Percentiles rank a stretch among this genome's conserved stretches.
phyloP scores from a whole-genome alignment of 2,329 filamentous ascomycete species.

The Leptographium lundbergii region DNA sequence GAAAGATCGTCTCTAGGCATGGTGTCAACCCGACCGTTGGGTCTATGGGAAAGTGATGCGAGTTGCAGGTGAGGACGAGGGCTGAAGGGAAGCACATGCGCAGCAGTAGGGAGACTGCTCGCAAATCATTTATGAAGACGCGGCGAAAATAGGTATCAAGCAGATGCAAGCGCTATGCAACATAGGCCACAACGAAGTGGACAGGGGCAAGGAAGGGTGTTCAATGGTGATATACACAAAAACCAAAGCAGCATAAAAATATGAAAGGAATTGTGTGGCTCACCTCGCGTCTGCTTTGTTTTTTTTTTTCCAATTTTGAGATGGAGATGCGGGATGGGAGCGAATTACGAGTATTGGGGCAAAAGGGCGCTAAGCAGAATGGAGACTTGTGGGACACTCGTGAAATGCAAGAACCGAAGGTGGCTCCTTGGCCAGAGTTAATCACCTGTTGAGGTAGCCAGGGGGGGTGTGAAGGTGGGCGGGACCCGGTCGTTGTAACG shows the following conservation, averaged over 20 bases:
- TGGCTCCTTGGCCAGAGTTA: slow-evolving; percentile 1
- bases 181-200: background rate
- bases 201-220: background rate
- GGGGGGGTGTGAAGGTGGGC: background rate
- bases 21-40: slow-evolving; percentile 14
- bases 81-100: background rate
- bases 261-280: slow-evolving; percentile 8
- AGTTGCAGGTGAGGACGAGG: background rate
- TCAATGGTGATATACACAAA: background rate
- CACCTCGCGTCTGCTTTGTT: slow-evolving; percentile 8
- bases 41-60: background rate
- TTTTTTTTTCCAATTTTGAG: background rate
- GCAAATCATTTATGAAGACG: background rate
- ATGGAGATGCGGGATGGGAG: background rate
- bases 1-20: slow-evolving; percentile 64
- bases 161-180: background rate
- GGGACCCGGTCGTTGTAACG: background rate
- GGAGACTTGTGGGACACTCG: slow-evolving; percentile 3
- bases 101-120: background rate
- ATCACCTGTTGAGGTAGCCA: background rate
- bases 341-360: background rate
- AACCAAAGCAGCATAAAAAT: background rate
- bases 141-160: background rate
- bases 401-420: slow-evolving; percentile 3
- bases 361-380: slow-evolving; percentile 8